Evolutionary conservation across 2,329 filamentous ascomycete species (phyloP), one percentile per base, ranked within the genome.

Genomic region (Alternaria sp.): DNA sequence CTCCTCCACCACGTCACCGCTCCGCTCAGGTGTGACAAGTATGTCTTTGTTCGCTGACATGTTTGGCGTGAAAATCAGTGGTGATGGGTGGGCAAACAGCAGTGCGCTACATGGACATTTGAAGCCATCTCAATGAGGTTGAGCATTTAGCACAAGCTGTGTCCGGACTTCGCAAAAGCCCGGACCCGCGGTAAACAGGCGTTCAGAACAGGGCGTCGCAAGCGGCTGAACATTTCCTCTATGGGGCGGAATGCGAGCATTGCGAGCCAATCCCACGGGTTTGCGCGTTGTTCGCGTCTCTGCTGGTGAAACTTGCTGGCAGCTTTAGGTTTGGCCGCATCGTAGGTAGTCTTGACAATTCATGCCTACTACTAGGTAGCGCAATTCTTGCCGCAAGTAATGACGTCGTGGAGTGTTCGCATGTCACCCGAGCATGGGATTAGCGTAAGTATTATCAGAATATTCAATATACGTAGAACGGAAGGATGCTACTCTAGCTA

Each of bases 21-120:
- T 51, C 10, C n/a, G 46, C n/a, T 46, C 37, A 10, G 54, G 46
- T 26, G 60, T 54, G 14, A 39, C 40, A 26, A 50, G 44, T 11
- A 58, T 45, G n/a, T 66, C 56, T 17, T 55, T 48, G 13, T 62
- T 33, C 10, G 34, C 24, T 14, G 61, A 49, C 65, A 68, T 67
- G 33, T n/a, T 56, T 17, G 41, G 14, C 11, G 24, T 6, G 24
- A 52, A 24, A 11, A 10, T 37, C 33, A 17, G n/a, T n/a, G 33
- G 28, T 28, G n/a, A 5, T 45, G 31, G 21, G 8, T n/a, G 17
- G 23, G 9, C 14, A 17, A 14, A 41, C 40, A 48, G 41, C 41
- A 54, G 28, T 14, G 40, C 14, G n/a, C n/a, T 6, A 39, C 34
- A 21, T 17, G 11, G 21, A 26, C 26, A 34, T 36, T 7, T n/a